Conservation (phyloP, 1,139 yeast species). For the Debaryomycetaceae sp. region DNA sequence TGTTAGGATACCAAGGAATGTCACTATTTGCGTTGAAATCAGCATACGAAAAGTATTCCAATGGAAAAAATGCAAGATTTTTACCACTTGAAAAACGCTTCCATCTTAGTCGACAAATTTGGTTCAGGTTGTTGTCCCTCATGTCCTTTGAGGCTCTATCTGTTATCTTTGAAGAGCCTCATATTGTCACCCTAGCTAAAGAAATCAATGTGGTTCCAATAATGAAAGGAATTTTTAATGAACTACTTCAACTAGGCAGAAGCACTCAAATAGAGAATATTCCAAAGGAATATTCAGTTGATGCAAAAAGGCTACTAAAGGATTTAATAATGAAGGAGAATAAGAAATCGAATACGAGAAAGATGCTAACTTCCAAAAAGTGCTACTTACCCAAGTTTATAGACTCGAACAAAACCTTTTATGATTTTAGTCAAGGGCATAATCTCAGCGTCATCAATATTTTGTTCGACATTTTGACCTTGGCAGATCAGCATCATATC, state of each 20-base stretch:
- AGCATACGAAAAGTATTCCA: background rate
- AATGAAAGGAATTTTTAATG: conserved; percentile 19
- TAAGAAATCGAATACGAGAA: conserved; percentile 5
- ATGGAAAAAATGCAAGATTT: background rate
- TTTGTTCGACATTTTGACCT: conserved; percentile 8
- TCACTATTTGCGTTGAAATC: background rate
- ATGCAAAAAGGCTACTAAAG: conserved; percentile 11
- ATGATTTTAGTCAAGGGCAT: conserved; percentile 18
- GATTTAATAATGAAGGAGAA: conserved; percentile 10
- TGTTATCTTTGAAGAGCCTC: conserved; percentile 20
- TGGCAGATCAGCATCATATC: conserved; percentile 7
- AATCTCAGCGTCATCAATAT: conserved; percentile 9
- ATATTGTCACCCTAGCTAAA: conserved; percentile 11
- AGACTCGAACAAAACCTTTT: conserved; percentile 12
- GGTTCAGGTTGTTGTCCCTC: conserved; percentile 11
- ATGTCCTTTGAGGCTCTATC: conserved; percentile 17
- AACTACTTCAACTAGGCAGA: conserved; percentile 12
- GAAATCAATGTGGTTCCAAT: conserved; percentile 10
- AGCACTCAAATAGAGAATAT: conserved; percentile 5
- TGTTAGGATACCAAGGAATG: background rate
- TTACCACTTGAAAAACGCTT: background rate
- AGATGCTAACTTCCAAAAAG: conserved; percentile 3
- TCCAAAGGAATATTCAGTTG: conserved; percentile 8
- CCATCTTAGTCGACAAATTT: conserved; percentile 8
- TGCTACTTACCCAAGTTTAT: conserved; percentile 12